Percentiles rank a stretch among this genome's conserved stretches.
Evolutionary conservation across 148 eudicot species (phyloP).

Genomic region (Hydrangea macrophylla): DNA sequence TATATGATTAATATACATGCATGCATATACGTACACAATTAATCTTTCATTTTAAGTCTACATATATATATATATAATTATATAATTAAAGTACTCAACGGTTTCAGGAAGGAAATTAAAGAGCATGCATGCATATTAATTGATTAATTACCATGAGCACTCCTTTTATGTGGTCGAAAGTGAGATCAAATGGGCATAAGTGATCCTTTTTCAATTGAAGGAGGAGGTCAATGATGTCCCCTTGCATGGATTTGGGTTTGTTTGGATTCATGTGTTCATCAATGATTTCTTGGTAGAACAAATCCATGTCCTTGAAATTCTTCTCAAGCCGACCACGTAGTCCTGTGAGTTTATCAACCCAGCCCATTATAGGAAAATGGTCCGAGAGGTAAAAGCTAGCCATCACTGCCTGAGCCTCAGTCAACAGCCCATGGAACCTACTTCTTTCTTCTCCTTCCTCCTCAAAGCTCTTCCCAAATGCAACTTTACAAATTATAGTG

Average conservation of each 20-base stretch:
- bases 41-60: too few relatives aligned
- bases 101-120: too few relatives aligned
- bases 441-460: too few relatives aligned
- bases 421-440: slow-evolving; percentile 17
- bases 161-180: slow-evolving; percentile 31
- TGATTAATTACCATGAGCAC: slow-evolving; percentile 22
- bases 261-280: slow-evolving; percentile 18
- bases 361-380: slow-evolving; percentile 21
- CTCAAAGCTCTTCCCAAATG: too few relatives aligned
- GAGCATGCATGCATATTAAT: slow-evolving; percentile 13
- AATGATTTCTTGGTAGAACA: slow-evolving; percentile 27
- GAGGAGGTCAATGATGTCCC: slow-evolving; percentile 27
- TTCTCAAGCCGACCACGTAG: slow-evolving; percentile 18
- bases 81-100: too few relatives aligned
- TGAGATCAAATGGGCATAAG: slow-evolving; percentile 11
- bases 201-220: slow-evolving; percentile 10
- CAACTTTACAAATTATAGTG: too few relatives aligned
- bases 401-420: slow-evolving; percentile 16
- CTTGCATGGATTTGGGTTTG: slow-evolving; percentile 2
- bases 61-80: too few relatives aligned
- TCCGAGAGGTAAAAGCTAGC: slow-evolving; percentile 17
- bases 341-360: slow-evolving; percentile 27
- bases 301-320: slow-evolving; percentile 20
- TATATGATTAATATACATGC: too few relatives aligned
- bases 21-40: too few relatives aligned